Base-by-base conservation (phyloP, 306 rosid species). In the Senna siamea region DNA sequence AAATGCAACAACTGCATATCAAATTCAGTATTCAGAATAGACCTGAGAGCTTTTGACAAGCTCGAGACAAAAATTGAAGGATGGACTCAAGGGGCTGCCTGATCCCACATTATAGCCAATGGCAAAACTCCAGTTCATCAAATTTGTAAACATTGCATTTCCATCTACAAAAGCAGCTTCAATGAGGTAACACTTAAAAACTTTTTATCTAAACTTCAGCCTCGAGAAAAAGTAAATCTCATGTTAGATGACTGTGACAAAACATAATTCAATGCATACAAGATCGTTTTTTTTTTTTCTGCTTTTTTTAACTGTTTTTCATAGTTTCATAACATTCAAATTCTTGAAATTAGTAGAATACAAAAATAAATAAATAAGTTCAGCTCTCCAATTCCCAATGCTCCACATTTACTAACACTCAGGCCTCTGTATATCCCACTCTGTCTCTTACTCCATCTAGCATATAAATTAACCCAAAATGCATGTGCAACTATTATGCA, bases 51-150 rank as follows among this genome's bases (percentile, higher is more conserved):
- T 92, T 83, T 80, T 88, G 38, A 80, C 89, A 66, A 94, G 90
- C 87, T 92, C 99, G 8, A 94, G 96, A 72, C 81, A 62, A 70
- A 92, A 94, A 81, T 88, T 92, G 92, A 92, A 94, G 59, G 97
- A 94, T 26, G 97, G 97, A 74, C 89, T 84, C 92, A 88, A 69
- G 55, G 95, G 99, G 79, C 96, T 92, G 61, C 92, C 84, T 26
- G 93, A 90, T 81, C 99, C 97, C 80, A 80, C 92, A 43, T 90
- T 93, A 75, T 92, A 94, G 73, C 93, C 93, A 80, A 91, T 76
- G 34, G 94, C 98, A 76, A 89, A 89, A 46, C 97, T 93, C 98
- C 97, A 93, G 82, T 91, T 91, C 86, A 57, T 91, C 74, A 87
- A 79, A 82, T 87, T 85, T 77, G 70, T 77, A 59, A 71, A 88